Conservation (phyloP, 371 early-diverging fungal genomes). For the Choanephora cucurbitarum region DNA sequence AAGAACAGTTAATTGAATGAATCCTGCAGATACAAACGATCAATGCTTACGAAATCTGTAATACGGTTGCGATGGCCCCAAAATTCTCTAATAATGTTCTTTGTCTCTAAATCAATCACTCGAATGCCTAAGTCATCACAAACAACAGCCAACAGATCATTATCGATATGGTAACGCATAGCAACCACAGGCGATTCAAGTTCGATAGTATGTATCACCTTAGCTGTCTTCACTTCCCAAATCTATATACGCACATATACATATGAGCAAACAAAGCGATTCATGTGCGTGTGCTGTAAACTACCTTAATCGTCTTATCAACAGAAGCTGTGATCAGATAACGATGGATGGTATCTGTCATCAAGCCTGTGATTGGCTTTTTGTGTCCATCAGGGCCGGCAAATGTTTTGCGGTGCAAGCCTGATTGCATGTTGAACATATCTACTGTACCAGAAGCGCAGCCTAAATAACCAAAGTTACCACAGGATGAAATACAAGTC, state of each 20-base stretch:
- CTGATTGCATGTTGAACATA: slow-evolving; percentile 96
- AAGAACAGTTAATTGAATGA: no score
- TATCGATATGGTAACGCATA: slow-evolving; percentile 70
- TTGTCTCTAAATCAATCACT: slow-evolving; percentile 84
- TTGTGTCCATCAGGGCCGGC: slow-evolving; percentile 65
- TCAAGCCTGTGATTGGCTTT: slow-evolving; percentile 81
- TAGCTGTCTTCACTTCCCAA: slow-evolving; percentile 80
- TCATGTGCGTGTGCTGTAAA: slow-evolving; percentile 3
- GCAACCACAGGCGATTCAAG: slow-evolving; percentile 72
- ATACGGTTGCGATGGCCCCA: slow-evolving; percentile 87
- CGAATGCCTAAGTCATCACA: slow-evolving; percentile 87
- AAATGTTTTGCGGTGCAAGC: slow-evolving; percentile 71
- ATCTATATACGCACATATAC: slow-evolving; percentile 39
- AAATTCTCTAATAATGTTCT: slow-evolving; percentile 83
- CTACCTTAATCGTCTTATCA: slow-evolving; percentile 79
- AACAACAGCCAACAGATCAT: slow-evolving; percentile 77
- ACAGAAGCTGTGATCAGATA: slow-evolving; percentile 76
- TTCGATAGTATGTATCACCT: slow-evolving; percentile 63
- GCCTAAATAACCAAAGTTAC: slow-evolving; percentile 91
- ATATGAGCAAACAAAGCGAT: neutral
- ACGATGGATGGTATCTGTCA: slow-evolving; percentile 75
- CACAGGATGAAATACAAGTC: slow-evolving; percentile 84
- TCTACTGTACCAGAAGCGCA: slow-evolving; percentile 77
- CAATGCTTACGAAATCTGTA: slow-evolving; percentile 71
- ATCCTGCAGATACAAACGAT: no score